These are phyloP conservation scores for Sistotremastrum suecicum DNA, from an alignment of 768 basidiomycete genomes.

Conservation along the genomic window DNA sequence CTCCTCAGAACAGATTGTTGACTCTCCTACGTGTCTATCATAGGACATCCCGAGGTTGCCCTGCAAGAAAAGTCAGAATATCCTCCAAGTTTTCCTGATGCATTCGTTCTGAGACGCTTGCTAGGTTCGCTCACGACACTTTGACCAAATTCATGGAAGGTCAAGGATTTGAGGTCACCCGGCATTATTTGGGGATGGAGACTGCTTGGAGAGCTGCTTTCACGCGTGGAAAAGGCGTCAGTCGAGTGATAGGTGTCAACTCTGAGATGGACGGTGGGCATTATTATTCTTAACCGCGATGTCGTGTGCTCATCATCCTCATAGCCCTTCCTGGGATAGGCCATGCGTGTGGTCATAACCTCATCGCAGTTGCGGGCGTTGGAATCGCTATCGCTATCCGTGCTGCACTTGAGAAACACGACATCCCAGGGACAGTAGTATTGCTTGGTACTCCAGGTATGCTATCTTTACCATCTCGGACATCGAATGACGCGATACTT, in stretches of 20 bases:
- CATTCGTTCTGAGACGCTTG: background rate
- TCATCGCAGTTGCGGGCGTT: slow-evolving; percentile 17
- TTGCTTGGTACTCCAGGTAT: slow-evolving; percentile 18
- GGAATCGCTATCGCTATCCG: slow-evolving; percentile 14
- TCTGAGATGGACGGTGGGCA: slow-evolving; percentile 13
- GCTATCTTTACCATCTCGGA: slow-evolving; percentile 2
- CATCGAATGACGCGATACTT: background rate
- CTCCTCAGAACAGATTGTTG: background rate
- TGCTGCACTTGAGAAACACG: slow-evolving; percentile 12
- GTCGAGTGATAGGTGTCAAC: slow-evolving; percentile 12
- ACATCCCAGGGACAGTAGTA: slow-evolving; percentile 13
- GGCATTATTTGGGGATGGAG: slow-evolving; percentile 11
- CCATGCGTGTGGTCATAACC: slow-evolving; percentile 13
- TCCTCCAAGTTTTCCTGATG: background rate
- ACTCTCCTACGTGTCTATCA: background rate
- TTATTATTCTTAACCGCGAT: too few species aligned
- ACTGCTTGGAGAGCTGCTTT: slow-evolving; percentile 14
- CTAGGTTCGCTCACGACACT: slow-evolving; percentile 13
- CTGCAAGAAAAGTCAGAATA: slow-evolving; percentile 7
- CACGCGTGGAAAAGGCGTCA: slow-evolving; percentile 8
- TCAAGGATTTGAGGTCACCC: slow-evolving; percentile 12
- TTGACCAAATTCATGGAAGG: slow-evolving; percentile 12
- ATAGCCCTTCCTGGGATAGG: slow-evolving; percentile 28
- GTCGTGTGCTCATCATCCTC: too few species aligned
- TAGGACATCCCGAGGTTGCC: slow-evolving; percentile 10